Percentiles rank a stretch among this genome's conserved stretches.
phyloP scores from a whole-genome alignment of 2,329 filamentous ascomycete genomes.

The Knoxdaviesia capensis region DNA sequence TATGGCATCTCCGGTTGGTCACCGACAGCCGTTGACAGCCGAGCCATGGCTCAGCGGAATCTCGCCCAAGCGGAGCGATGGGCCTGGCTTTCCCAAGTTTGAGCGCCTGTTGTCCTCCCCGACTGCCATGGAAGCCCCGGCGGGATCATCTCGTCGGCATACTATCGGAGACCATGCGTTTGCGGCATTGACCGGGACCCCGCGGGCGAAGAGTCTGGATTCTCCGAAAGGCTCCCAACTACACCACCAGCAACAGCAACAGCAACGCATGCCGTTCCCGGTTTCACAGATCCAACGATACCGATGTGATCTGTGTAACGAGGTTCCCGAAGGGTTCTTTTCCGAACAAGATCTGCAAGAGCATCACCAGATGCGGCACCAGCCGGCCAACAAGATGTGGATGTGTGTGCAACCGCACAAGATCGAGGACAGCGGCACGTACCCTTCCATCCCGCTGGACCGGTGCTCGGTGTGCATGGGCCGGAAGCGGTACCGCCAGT shows the following conservation, averaged over 20 bases:
- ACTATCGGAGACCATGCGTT: constrained; percentile 25
- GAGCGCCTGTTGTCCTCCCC: constrained; percentile 12
- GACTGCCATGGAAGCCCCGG: constrained; percentile 9
- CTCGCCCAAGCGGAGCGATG: no score
- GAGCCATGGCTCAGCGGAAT: no score
- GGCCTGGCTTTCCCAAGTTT: no score
- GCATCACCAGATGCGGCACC: constrained; percentile 40
- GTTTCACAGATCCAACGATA: no score
- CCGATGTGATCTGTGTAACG: constrained; percentile 54
- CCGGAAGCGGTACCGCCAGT: constrained; percentile 36
- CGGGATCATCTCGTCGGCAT: constrained; percentile 16
- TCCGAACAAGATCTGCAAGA: constrained; percentile 71
- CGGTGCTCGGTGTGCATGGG: constrained; percentile 36
- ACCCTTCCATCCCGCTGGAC: constrained; percentile 29
- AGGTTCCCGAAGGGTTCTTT: constrained; percentile 70
- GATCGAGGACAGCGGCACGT: constrained; percentile 11
- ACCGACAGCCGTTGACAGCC: no score
- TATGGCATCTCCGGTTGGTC: no score
- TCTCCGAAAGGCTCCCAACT: no score
- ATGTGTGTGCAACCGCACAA: constrained; percentile 30
- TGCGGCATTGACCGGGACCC: constrained; percentile 14
- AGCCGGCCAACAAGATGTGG: constrained; percentile 32
- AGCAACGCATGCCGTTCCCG: no score
- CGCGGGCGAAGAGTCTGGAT: constrained; percentile 8
- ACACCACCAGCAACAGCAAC: no score